Percentiles rank a stretch among this genome's conserved stretches.
These are phyloP conservation scores for Lactuca sativa DNA, from an alignment of 129 eudicot genomes.

Conservation along the genomic window DNA sequence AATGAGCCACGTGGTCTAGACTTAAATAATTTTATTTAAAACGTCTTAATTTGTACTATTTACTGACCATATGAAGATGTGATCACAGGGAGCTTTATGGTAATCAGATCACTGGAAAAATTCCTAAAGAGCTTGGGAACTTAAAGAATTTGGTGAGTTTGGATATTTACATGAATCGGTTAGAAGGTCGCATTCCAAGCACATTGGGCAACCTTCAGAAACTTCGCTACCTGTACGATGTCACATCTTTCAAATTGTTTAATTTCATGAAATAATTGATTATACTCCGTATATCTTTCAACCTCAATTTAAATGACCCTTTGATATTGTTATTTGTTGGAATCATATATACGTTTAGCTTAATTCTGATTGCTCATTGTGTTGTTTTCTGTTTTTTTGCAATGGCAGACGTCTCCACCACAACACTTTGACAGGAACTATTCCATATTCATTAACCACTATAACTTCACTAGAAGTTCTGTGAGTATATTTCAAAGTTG, in stretches of 20 bases:
- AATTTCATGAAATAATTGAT: background rate
- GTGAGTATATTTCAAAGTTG: constrained; percentile 33
- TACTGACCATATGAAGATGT: background rate
- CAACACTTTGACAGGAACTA: constrained; percentile 52
- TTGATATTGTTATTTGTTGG: background rate
- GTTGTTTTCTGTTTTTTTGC: constrained; percentile 10
- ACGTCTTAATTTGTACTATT: too few relatives aligned
- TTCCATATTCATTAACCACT: constrained; percentile 54
- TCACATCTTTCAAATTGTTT: background rate
- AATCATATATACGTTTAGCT: too few relatives aligned
- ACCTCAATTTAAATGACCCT: background rate
- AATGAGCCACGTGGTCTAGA: too few relatives aligned
- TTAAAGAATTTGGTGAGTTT: constrained; percentile 69
- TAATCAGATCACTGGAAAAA: constrained; percentile 53
- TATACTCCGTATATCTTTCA: background rate
- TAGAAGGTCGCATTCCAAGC: constrained; percentile 52
- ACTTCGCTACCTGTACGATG: constrained; percentile 60
- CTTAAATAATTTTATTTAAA: too few relatives aligned
- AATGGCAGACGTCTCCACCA: constrained; percentile 58
- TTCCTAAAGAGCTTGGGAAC: constrained; percentile 60
- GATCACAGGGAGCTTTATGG: constrained; percentile 65
- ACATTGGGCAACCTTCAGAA: constrained; percentile 63
- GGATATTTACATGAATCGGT: constrained; percentile 60
- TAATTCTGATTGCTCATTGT: background rate
- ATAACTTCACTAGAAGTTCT: constrained; percentile 53